These are phyloP conservation scores for Gossypium herbaceum DNA, from an alignment of 345 rosid species.

Conservation along the genomic window DNA sequence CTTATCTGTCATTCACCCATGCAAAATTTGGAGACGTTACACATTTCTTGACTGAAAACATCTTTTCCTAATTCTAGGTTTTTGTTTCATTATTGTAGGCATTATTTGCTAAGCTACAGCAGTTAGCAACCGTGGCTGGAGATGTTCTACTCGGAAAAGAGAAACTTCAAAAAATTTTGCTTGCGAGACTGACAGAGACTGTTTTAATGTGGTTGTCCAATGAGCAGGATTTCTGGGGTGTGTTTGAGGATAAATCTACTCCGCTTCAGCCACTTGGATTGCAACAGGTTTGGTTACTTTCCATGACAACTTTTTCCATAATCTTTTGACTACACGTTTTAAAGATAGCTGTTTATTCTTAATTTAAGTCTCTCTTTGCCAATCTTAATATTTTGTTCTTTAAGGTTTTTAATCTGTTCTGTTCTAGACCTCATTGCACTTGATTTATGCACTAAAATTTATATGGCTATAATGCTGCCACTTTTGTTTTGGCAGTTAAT, in stretches of 20 bases:
- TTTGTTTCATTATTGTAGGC: conserved; percentile 52
- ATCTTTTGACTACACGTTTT: background rate
- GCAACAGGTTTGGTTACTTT: conserved; percentile 60
- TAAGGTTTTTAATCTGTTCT: conserved; percentile 3
- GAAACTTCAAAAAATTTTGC: conserved; percentile 83
- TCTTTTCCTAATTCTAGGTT: background rate
- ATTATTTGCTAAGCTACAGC: conserved; percentile 89
- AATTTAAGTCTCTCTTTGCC: background rate
- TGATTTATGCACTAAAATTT: background rate
- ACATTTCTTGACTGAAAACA: background rate
- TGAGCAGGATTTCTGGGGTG: conserved; percentile 94
- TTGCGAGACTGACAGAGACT: conserved; percentile 93
- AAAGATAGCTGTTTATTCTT: background rate
- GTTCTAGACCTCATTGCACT: background rate
- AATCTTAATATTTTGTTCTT: background rate
- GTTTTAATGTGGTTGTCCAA: conserved; percentile 92
- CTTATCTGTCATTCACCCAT: too few relatives aligned
- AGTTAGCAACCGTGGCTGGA: conserved; percentile 89
- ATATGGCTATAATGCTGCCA: background rate
- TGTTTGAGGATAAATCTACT: conserved; percentile 74
- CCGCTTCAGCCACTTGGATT: conserved; percentile 72
- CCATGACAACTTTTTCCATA: background rate
- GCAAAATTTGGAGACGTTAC: background rate
- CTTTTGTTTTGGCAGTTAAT: conserved; percentile 60
- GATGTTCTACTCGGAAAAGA: conserved; percentile 89